Evolutionary conservation across 306 rosid genomes (phyloP).

Genomic region (Canavalia ensiformis): DNA sequence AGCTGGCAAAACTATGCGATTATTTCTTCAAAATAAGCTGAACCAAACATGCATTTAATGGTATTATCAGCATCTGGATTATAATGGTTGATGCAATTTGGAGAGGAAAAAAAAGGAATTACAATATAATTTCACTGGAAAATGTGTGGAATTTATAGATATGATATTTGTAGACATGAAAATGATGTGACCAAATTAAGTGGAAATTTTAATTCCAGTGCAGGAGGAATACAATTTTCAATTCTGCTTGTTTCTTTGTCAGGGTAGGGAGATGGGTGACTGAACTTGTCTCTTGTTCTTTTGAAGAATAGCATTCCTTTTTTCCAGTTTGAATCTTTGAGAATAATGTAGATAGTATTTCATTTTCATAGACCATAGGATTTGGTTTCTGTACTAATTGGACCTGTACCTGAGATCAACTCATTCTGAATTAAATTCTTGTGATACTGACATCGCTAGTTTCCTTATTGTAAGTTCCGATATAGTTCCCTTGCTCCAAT

Average conservation of each 20-base stretch:
- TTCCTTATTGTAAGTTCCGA: too few species aligned
- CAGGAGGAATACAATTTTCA: neutral
- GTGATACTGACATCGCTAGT: too few species aligned
- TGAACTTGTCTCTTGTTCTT: neutral
- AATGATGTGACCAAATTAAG: neutral
- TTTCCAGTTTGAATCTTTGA: neutral
- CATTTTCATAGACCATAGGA: neutral
- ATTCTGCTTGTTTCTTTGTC: neutral
- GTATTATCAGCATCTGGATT: neutral
- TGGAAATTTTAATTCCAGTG: neutral
- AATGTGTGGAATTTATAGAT: neutral
- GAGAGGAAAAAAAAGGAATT: neutral
- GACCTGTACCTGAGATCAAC: too few species aligned
- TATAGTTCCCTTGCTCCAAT: too few species aligned
- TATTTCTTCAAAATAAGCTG: too few species aligned
- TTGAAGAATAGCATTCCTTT: neutral
- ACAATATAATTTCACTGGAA: neutral
- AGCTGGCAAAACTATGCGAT: too few species aligned
- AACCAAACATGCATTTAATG: neutral
- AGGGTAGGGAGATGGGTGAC: neutral
- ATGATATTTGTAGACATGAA: neutral
- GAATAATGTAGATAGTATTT: neutral
- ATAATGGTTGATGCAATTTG: conserved; percentile 19
- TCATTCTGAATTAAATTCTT: too few species aligned
- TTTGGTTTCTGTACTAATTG: neutral